These are phyloP conservation scores for Cercospora sojina DNA, from an alignment of 2,329 filamentous ascomycete species.

Conservation along the genomic window DNA sequence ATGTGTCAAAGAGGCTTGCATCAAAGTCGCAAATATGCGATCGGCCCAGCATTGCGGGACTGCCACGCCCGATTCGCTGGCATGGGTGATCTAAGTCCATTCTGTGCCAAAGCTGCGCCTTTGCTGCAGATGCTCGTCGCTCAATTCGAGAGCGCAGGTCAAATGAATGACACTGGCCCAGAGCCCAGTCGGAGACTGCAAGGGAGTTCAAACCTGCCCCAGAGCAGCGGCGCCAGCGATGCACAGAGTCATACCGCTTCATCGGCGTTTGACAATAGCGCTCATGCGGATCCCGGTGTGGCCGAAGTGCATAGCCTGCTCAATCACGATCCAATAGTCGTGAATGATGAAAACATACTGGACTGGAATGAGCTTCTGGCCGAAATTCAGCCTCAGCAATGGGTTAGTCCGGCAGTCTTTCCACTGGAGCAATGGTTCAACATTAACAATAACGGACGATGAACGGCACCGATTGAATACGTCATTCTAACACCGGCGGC, in stretches of 20 bases:
- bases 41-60: background rate
- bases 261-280: background rate
- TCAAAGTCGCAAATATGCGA: background rate
- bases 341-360: background rate
- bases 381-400: background rate
- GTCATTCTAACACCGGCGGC: background rate
- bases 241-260: background rate
- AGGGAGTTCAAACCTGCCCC: background rate
- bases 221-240: background rate
- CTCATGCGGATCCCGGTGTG: background rate
- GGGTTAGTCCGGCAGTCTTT: background rate
- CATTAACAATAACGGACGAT: background rate
- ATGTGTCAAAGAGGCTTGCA: background rate
- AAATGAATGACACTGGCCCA: background rate
- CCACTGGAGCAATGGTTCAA: slow-evolving; percentile 2
- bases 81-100: background rate
- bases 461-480: background rate
- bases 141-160: background rate
- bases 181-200: too few species aligned
- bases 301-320: background rate
- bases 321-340: background rate
- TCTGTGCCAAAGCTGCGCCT: slow-evolving; percentile 4
- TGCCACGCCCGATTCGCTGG: background rate
- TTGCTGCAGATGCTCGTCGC: background rate
- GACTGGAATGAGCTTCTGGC: background rate